phyloP scores from a whole-genome alignment of 2,329 filamentous ascomycete genomes.

The Aspergillus melleus region DNA sequence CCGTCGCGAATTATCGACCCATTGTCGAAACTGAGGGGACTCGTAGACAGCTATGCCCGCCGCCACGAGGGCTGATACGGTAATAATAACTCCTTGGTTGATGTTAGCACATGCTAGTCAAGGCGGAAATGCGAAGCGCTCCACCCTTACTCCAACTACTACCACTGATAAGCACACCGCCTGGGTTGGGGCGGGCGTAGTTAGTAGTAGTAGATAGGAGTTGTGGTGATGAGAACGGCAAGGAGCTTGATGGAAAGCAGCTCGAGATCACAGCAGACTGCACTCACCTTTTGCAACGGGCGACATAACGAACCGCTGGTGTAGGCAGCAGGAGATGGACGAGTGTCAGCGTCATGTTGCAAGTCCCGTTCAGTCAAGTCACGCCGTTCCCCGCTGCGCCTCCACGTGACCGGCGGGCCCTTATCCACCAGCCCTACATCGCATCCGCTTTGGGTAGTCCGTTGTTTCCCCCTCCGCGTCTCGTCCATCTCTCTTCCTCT shows the following conservation, averaged over 20 bases:
- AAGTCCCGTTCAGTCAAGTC: not conserved
- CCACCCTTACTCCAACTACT: conserved; percentile 4
- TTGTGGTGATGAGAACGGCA: not conserved
- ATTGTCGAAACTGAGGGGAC: conserved; percentile 62
- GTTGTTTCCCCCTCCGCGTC: conserved; percentile 30
- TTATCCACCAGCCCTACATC: conserved; percentile 36
- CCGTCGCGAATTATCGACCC: conserved; percentile 61
- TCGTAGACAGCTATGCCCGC: conserved; percentile 65
- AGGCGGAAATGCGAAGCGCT: not conserved
- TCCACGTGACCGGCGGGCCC: conserved; percentile 35
- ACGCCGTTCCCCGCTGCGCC: conserved; percentile 17
- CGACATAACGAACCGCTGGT: conserved; percentile 38
- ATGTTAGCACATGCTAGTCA: conserved; percentile 13
- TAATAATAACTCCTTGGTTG: conserved; percentile 59
- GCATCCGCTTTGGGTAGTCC: conserved; percentile 29
- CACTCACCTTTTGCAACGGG: conserved; percentile 50
- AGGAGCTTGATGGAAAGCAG: not conserved
- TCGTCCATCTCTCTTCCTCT: not conserved
- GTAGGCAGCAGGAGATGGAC: not conserved
- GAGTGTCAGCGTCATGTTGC: conserved; percentile 6
- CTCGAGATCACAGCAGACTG: conserved; percentile 8
- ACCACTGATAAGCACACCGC: conserved; percentile 34
- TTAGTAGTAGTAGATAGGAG: not conserved
- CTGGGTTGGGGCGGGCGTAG: conserved; percentile 8
- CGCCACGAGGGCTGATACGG: conserved; percentile 61